Base-by-base conservation (phyloP, 2,329 filamentous ascomycete species). In the Sporothrix brasiliensis region DNA sequence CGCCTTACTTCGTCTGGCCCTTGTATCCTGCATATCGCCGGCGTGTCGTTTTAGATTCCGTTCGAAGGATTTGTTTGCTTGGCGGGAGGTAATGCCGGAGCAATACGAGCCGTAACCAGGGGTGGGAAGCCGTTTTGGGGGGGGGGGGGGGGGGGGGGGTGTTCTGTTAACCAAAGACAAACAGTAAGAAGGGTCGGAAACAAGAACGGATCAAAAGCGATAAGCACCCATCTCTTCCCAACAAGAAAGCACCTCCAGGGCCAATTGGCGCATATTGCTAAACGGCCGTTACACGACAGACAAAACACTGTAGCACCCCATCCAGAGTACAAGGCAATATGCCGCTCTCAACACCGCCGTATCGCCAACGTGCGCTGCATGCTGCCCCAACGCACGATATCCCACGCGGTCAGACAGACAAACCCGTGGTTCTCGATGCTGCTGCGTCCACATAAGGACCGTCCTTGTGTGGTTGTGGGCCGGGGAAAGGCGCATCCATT, bases 71-170 rank as follows among this genome's bases (percentile, higher is more conserved):
- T 60, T n/a, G 39, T 58, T 30, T 60, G 52, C 67, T 68, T 50
- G 39, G 27, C 44, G 67, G 21, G 67, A n/a, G 52, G n/a, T 30
- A 67, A 67, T 67, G 65, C 65, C 65, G 65, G 65, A 47, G 65
- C 49, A 67, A 30, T 49, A 34, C 34, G 65, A 54, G 65, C 65
- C 49, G 65, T 53, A 10, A 14, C 34, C 50, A 16, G 5, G 30
- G 65, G 49, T 24, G 49, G 16, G 11, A 41, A 27, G 21, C 2
- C 21, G 61, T 65, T 24, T 3, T 34, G 24, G 21, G 39, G 9
- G 39, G 21, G 14, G 10, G 24, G 21, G 39, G 9, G 39, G 21
- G 14, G 10, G 24, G 21, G 39, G 9, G 39, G 21, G 14, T 4
- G 2, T n/a, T 11, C 21, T 49, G 41, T 1, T 65, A 21, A 14